phyloP scores from a whole-genome alignment of 305 asterid genomes.

The Fraxinus baroniana region DNA sequence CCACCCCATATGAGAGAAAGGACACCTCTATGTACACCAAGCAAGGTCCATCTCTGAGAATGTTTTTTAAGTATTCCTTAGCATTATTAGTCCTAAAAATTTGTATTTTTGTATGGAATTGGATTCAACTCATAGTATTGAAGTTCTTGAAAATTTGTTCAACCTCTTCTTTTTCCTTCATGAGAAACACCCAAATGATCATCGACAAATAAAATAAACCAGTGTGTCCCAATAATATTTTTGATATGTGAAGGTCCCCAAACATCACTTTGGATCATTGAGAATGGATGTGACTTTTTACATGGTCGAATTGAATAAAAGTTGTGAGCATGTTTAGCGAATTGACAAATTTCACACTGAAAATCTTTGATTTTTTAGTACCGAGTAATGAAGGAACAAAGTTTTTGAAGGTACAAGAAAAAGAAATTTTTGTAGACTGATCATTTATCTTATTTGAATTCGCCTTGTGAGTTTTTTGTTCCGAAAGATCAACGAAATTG shows the following conservation, averaged over 20 bases:
- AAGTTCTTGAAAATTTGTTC: not conserved
- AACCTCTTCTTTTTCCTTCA: too few species aligned
- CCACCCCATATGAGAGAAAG: too few species aligned
- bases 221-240: too few species aligned
- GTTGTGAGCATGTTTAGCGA: not conserved
- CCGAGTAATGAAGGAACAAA: not conserved
- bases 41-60: not conserved
- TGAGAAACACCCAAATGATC: too few species aligned
- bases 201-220: too few species aligned
- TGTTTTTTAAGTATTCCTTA: not conserved
- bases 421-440: not conserved
- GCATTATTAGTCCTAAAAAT: not conserved
- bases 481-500: not conserved
- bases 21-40: too few species aligned
- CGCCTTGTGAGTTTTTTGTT: not conserved
- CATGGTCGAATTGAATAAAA: not conserved
- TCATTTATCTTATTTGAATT: not conserved
- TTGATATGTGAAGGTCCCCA: not conserved
- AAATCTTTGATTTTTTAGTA: not conserved
- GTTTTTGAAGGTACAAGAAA: not conserved
- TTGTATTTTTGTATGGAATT: not conserved
- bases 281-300: not conserved
- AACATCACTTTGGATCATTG: not conserved
- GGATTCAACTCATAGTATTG: not conserved
- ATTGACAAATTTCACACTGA: conserved; percentile 3